phyloP scores from a whole-genome alignment of 1,284 basidiomycete species.

The Butyriboletus appendiculatus region DNA sequence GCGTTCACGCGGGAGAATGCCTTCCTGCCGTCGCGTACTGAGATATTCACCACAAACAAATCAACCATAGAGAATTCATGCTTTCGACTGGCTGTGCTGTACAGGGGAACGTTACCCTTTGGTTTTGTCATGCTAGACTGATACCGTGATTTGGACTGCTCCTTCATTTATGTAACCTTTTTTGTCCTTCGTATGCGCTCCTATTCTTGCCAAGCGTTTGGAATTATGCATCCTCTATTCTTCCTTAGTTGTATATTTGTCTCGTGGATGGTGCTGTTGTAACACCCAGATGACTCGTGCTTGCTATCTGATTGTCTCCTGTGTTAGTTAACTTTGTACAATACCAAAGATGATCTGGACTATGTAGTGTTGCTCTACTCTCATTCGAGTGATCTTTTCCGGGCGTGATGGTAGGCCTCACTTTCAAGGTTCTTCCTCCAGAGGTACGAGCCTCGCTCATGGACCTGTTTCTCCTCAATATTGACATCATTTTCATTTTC shows the following conservation, averaged over 20 bases:
- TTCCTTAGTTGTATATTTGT: conserved; percentile 8
- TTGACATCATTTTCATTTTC: too few species aligned
- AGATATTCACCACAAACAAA: background rate
- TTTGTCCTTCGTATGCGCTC: conserved; percentile 5
- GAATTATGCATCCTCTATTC: conserved; percentile 1
- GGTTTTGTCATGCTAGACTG: background rate
- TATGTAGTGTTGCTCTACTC: too few species aligned
- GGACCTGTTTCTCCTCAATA: too few species aligned
- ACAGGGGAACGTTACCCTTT: background rate
- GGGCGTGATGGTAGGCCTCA: too few species aligned
- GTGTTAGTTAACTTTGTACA: background rate
- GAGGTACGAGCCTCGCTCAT: too few species aligned
- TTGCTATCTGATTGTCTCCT: background rate
- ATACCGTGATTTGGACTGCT: background rate
- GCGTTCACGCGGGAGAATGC: conserved; percentile 20
- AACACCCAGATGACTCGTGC: background rate
- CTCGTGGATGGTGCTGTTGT: conserved; percentile 4
- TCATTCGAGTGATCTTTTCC: too few species aligned
- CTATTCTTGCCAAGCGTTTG: background rate
- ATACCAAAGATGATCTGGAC: background rate
- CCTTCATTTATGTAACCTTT: conserved; percentile 9
- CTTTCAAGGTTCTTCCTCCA: too few species aligned
- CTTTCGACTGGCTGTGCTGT: background rate
- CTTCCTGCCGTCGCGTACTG: conserved; percentile 27
- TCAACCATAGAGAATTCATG: conserved; percentile 3